Evolutionary conservation across 495 filamentous ascomycete species (phyloP), one percentile per base, ranked within the genome.

Genomic region (Aspergillus saccharolyticus): DNA sequence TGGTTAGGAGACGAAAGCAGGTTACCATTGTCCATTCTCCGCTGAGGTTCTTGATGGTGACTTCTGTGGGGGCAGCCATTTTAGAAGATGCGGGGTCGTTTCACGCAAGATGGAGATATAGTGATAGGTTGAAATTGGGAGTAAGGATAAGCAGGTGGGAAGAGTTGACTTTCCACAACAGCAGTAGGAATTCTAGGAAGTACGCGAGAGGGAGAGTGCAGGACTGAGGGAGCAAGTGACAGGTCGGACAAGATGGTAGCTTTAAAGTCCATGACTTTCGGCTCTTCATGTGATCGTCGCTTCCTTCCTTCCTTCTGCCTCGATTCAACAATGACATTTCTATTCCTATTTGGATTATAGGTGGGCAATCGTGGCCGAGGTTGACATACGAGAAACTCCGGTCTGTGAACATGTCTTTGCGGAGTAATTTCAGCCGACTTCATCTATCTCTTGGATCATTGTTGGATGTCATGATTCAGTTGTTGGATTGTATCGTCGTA

Each of bases 21-120:
- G 18, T 45, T 79, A 94, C 91, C 84, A 96, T 85, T 20, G 80
- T 66, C 85, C 88, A 97, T 66, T 82, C 81, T 21, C 92, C 92
- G 63, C 72, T 84, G 64, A 96, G 79, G 69, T 91, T 79, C 56
- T 81, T 83, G 55, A 91, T 80, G 15, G 83, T 93, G 70, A 85
- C 80, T 56, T 81, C 76, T 56, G 81, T 70, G 43, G 92, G 92
- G 53, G 91, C 89, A 61, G 92, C 91, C 92, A 97, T 97, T 58
- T 57, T 85, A 3, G 74, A 56, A 44, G 45, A 48, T 56, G 55
- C 43, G 47, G 53, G 42, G 57, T 52, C 54, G 17, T 16, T 50
- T 17, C 15, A 28, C 24, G 28, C 12, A 12, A 39, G 2, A 39
- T 39, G 33, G 14, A 12, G 33, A 15, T 39, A 15, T 2, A 12